Percentiles rank a stretch among this genome's conserved stretches.
These are phyloP conservation scores for Fragaria iinumae DNA, from an alignment of 306 rosid genomes.

Conservation along the genomic window DNA sequence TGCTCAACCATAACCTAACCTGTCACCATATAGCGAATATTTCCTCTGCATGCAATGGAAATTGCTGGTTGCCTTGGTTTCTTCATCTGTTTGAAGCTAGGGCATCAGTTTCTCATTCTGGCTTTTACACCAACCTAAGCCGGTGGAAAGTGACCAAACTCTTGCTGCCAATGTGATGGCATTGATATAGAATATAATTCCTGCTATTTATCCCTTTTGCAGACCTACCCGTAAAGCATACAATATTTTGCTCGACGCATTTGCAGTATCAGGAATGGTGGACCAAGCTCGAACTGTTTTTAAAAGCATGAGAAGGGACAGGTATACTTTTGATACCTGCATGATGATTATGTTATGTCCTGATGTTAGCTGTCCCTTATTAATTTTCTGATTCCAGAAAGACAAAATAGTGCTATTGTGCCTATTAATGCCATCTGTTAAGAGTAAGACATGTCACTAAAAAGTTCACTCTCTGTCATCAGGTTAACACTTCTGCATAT, in stretches of 20 bases:
- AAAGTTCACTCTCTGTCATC: background rate
- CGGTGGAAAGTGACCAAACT: background rate
- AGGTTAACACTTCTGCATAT: background rate
- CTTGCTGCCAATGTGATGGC: background rate
- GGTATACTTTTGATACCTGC: slow-evolving; percentile 43
- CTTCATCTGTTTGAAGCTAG: background rate
- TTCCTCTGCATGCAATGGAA: background rate
- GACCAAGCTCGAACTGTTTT: slow-evolving; percentile 86
- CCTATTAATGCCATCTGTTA: background rate
- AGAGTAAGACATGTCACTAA: background rate
- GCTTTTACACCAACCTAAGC: background rate
- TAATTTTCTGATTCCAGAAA: background rate
- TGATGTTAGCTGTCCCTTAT: background rate
- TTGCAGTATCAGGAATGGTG: slow-evolving; percentile 92
- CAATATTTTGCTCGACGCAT: slow-evolving; percentile 87
- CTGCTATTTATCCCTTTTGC: slow-evolving; percentile 26
- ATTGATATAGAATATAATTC: slow-evolving; percentile 7
- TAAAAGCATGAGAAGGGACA: slow-evolving; percentile 94
- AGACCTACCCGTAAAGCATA: slow-evolving; percentile 94
- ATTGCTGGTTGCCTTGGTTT: slow-evolving; percentile 1
- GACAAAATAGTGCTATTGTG: slow-evolving; percentile 6
- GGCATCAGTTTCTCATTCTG: background rate
- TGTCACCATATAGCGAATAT: background rate
- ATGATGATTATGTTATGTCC: slow-evolving; percentile 11
- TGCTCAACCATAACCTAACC: background rate